phyloP scores from a whole-genome alignment of 495 filamentous ascomycete genomes.

The Aspergillus coremiiformis region DNA sequence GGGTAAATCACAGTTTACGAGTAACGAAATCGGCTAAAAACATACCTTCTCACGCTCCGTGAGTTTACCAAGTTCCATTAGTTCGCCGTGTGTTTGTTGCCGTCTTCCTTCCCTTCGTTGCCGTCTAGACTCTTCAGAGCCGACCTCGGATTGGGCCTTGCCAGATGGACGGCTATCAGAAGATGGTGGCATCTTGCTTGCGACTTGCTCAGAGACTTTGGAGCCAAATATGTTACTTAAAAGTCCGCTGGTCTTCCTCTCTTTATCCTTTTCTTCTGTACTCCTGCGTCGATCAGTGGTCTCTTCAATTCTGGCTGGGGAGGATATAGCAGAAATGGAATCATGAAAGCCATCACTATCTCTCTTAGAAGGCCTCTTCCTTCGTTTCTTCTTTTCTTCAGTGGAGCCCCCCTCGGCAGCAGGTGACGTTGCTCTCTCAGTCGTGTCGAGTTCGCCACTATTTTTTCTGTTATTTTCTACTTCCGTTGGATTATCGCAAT shows the following conservation, averaged over 20 bases:
- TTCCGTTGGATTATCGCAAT: constrained; percentile 14
- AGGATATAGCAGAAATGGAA: constrained; percentile 27
- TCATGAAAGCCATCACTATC: constrained; percentile 31
- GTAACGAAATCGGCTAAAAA: constrained; percentile 30
- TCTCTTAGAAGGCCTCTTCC: constrained; percentile 27
- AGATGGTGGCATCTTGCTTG: constrained; percentile 27
- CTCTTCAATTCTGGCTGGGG: constrained; percentile 26
- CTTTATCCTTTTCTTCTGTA: constrained; percentile 26
- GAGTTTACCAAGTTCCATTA: constrained; percentile 27
- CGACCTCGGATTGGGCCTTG: constrained; percentile 36
- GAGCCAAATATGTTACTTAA: constrained; percentile 36
- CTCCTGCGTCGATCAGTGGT: constrained; percentile 22
- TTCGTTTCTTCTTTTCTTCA: constrained; percentile 20
- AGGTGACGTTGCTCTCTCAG: constrained; percentile 7
- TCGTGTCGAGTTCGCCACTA: constrained; percentile 15
- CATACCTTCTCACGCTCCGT: constrained; percentile 42
- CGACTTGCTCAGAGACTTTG: constrained; percentile 26
- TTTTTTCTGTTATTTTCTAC: constrained; percentile 16
- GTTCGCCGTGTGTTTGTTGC: constrained; percentile 34
- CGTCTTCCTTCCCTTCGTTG: constrained; percentile 36
- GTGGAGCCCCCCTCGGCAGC: constrained; percentile 9
- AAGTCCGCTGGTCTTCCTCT: constrained; percentile 29
- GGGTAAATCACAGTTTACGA: constrained; percentile 25
- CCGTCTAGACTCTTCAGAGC: constrained; percentile 33
- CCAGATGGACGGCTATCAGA: constrained; percentile 28